Conservation (phyloP, 1,139 yeast genomes). For the Saccharomyces pastorianus region DNA sequence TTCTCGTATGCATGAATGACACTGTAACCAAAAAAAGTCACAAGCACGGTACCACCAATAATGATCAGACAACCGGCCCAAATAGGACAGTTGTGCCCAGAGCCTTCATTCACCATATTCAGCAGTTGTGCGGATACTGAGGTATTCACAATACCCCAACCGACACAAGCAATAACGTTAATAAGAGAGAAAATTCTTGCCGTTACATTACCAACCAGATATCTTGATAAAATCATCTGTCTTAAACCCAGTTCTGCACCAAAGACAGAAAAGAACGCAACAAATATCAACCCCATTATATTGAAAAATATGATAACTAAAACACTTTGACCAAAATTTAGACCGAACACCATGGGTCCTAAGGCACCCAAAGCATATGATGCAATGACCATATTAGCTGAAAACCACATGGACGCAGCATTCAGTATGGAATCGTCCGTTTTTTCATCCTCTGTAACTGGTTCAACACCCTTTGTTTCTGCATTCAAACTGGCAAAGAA, state of each 20-base stretch:
- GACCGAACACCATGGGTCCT: conserved; percentile 45
- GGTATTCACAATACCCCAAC: conserved; percentile 94
- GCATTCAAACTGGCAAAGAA: conserved; percentile 35
- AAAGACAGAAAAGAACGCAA: conserved; percentile 72
- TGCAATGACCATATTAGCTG: conserved; percentile 83
- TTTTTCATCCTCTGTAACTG: conserved; percentile 39
- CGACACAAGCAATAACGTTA: conserved; percentile 79
- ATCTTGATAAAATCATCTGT: conserved; percentile 77
- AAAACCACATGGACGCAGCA: conserved; percentile 86
- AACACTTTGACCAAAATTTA: conserved; percentile 61
- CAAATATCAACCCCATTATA: conserved; percentile 62
- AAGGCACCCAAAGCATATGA: conserved; percentile 75
- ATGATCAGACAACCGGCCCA: conserved; percentile 85
- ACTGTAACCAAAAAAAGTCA: conserved; percentile 77
- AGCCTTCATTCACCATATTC: conserved; percentile 54
- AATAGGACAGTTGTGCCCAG: conserved; percentile 58
- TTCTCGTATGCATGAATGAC: conserved; percentile 76
- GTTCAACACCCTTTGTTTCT: conserved; percentile 42
- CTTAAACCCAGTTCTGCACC: conserved; percentile 83
- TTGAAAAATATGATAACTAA: conserved; percentile 63
- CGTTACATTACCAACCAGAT: conserved; percentile 64
- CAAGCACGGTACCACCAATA: conserved; percentile 56
- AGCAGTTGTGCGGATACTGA: conserved; percentile 83
- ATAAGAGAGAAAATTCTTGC: conserved; percentile 70
- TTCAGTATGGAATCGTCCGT: conserved; percentile 49